Evolutionary conservation across 2,329 filamentous ascomycete genomes (phyloP).

Genomic region (Remersonia thermophila): DNA sequence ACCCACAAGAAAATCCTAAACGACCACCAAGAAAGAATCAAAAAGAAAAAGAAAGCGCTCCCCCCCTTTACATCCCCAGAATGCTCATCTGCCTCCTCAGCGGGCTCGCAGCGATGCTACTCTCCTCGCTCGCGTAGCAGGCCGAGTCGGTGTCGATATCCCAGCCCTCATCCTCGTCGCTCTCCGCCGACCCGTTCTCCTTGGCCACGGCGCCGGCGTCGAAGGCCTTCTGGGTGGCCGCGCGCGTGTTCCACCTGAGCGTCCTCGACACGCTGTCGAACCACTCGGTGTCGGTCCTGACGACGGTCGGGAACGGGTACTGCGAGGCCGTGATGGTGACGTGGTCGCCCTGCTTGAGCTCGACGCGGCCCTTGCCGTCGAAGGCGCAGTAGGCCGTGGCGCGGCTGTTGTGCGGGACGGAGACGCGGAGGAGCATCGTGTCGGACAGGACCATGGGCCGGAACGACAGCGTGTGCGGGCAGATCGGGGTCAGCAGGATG

Average conservation of each 20-base stretch:
- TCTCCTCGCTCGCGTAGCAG: conserved; percentile 61
- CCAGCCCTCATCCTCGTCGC: conserved; percentile 55
- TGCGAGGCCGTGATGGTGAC: conserved; percentile 93
- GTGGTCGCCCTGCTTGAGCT: conserved; percentile 84
- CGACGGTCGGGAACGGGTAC: conserved; percentile 94
- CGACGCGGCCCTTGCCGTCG: conserved; percentile 90
- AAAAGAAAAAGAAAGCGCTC: not conserved
- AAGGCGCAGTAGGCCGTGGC: conserved; percentile 95
- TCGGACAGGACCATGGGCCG: conserved; percentile 96
- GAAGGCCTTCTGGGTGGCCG: conserved; percentile 86
- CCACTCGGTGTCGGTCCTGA: conserved; percentile 83
- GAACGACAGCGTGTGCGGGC: conserved; percentile 93
- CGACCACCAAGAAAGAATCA: too few relatives aligned
- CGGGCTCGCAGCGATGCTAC: conserved; percentile 53
- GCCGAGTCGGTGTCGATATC: conserved; percentile 87
- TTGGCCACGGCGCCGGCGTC: conserved; percentile 33
- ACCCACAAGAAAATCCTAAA: too few relatives aligned
- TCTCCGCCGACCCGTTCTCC: conserved; percentile 13
- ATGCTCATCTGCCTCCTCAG: conserved; percentile 63
- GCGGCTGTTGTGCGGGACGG: conserved; percentile 70
- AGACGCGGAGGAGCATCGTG: conserved; percentile 81
- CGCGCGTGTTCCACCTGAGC: conserved; percentile 87
- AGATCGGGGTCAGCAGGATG: conserved; percentile 93
- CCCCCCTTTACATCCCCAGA: conserved; percentile 30
- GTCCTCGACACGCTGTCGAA: conserved; percentile 91